A percentile compares a stretch with the other conserved stretches of the same genome.
Evolutionary conservation across 192 early-diverging fungal species (phyloP).

Genomic region (Mortierella claussenii): DNA sequence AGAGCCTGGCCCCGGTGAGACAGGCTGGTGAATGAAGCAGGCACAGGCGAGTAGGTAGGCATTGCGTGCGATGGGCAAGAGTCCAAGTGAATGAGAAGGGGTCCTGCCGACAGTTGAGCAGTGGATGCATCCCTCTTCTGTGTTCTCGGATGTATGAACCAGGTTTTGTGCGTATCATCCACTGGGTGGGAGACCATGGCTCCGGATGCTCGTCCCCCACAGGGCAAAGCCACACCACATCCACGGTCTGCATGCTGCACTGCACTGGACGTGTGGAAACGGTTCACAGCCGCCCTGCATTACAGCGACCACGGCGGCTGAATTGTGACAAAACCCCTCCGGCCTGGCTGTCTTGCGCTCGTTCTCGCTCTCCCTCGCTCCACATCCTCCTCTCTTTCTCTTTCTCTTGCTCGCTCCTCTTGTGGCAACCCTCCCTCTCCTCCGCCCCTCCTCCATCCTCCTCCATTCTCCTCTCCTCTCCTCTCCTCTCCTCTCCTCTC

Average conservation of each 20-base stretch:
- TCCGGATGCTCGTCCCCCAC: too few species aligned
- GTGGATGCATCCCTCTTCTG: neutral
- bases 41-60: conserved; percentile 36
- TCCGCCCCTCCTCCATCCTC: neutral
- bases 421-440: neutral
- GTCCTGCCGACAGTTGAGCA: neutral
- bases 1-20: conserved; percentile 6
- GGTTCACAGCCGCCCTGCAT: too few species aligned
- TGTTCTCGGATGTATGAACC: too few species aligned
- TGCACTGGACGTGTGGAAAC: too few species aligned
- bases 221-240: too few species aligned
- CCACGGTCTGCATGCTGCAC: too few species aligned
- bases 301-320: too few species aligned
- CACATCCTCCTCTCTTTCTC: neutral
- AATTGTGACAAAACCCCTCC: conserved; percentile 8
- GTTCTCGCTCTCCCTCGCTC: neutral
- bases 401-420: neutral
- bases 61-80: too few species aligned
- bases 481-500: neutral
- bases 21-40: conserved; percentile 17
- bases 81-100: neutral
- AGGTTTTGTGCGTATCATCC: too few species aligned
- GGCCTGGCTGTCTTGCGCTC: neutral
- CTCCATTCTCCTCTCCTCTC: neutral
- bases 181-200: too few species aligned